A percentile compares a stretch with the other conserved stretches of the same genome.
Conservation (phyloP, 2,329 filamentous ascomycete genomes). For the Colletotrichum sp. region DNA sequence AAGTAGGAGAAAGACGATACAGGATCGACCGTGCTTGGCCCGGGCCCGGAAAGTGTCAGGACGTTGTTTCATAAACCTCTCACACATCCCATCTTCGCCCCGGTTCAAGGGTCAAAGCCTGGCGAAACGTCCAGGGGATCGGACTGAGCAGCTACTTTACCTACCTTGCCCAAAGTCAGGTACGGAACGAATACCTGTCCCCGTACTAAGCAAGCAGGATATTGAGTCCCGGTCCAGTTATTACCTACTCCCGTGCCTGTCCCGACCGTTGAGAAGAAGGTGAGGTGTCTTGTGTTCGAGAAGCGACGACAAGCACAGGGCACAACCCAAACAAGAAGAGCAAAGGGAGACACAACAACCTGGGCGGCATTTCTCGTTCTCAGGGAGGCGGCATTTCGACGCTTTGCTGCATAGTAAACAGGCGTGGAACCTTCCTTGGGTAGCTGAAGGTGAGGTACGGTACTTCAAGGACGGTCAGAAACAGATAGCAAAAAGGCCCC, state of each 20-base stretch:
- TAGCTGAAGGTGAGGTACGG: neutral
- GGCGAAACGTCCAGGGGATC: neutral
- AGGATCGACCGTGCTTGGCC: slow-evolving; percentile 11
- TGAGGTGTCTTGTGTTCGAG: neutral
- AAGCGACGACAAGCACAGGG: neutral
- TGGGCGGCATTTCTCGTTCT: neutral
- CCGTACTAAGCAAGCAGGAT: neutral
- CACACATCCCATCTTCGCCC: slow-evolving; percentile 15
- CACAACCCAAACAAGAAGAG: neutral
- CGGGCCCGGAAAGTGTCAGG: slow-evolving; percentile 21
- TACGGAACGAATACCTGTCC: neutral
- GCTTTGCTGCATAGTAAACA: neutral
- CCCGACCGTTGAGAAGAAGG: neutral
- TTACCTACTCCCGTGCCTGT: neutral
- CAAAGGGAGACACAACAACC: neutral
- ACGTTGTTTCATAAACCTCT: slow-evolving; percentile 23
- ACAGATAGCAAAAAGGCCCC: neutral
- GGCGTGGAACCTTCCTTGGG: neutral
- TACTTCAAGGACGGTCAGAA: neutral
- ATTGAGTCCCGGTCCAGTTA: neutral
- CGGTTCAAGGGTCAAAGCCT: slow-evolving; percentile 1
- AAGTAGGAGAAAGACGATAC: neutral
- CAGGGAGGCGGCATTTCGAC: neutral
- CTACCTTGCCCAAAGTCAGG: neutral
- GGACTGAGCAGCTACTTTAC: neutral